Base-by-base conservation (phyloP, 257 asterid genomes). In the Solanum habrochaites region DNA sequence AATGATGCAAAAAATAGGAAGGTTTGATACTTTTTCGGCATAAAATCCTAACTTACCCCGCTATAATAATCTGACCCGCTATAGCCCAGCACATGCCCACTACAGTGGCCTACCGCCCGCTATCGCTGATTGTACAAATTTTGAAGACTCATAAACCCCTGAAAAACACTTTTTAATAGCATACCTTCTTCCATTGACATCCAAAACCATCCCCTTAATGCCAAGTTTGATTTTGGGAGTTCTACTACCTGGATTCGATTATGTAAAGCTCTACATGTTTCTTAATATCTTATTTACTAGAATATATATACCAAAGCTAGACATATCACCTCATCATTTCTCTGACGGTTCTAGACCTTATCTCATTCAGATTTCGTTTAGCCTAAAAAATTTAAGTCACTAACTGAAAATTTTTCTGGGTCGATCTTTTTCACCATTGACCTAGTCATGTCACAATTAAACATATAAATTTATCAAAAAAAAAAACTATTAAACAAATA, bases 111-210 rank as follows among this genome's bases (percentile, higher is more conserved):
- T 56, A 56, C 64, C n/a, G 0, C 25, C 4, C 0, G 5, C 1
- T 58, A 20, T 58, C 8, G 66, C 2, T 0, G 11, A 58, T 58
- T 0, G 2, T 3, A 58, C 25, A 20, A 58, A 58, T 5, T 58
- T 58, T 1, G 8, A 0, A 20, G 66, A 58, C 66, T 8, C 12
- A 0, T 0, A 58, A 20, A 20, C 12, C 8, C 25, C 0, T 20
- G 66, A 20, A 58, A 58, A 58, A 0, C 25, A 0, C 25, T 20
- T 20, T 20, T 56, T 58, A 3, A 58, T 25, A 58, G 1, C 12
- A 58, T 8, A 8, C 1, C 66, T 58, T 58, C 25, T 7, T 58
- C 25, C 66, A 25, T 58, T 58, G 66, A 58, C 66, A 58, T 58
- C 12, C 2, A 11, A 58, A 20, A 58, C 66, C 21, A 58, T 58